Evolutionary conservation across 2,329 filamentous ascomycete species (phyloP), one percentile per base, ranked within the genome.

Genomic region (Plectosphaerella plurivora): DNA sequence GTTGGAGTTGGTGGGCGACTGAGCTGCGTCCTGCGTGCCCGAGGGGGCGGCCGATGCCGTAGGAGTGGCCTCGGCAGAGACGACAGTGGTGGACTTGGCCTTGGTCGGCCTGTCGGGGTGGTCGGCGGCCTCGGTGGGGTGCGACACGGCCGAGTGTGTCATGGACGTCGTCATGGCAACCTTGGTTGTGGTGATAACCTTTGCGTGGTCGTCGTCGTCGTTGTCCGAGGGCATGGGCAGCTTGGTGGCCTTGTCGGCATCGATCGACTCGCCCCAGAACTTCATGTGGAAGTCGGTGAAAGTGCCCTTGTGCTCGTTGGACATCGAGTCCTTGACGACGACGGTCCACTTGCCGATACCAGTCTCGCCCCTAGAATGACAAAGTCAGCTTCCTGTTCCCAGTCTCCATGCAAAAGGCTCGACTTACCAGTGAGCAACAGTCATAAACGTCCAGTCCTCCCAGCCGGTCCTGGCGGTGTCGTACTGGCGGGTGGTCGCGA

Each of bases 401-500:
- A 25, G 3, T 16, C 12, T 16, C 11, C 16, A 11, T 39, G 14
- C 12, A n/a, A 14, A 5, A 22, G n/a, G 6, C 45, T n/a, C 5
- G 11, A 55, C 86, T 70, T 78, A 91, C 89, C 92, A 99, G 68
- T 99, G 94, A 57, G 87, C 92, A 37, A 99, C 94, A 56, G 87
- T 95, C 94, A 99, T 99, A 63, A 99, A 99, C 0, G 93, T 97
- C 94, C 94, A 99, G 71, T 97, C 91, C 37, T 86, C 74, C 67
- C 97, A 99, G 9, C 94, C 94, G 20, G 72, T 70, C 1, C 72
- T 66, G 36, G 79, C 80, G 1, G 79, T 74, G 67, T 99, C 94
- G 20, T 82, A 69, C 54, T 79, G 79, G 58, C 94, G 87, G 2
- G 87, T 76, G 12, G 86, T 88, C 5, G 92, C 88, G 50, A 99